phyloP scores from a whole-genome alignment of 2,329 filamentous ascomycete genomes.

The Phialemonium atrogriseum region DNA sequence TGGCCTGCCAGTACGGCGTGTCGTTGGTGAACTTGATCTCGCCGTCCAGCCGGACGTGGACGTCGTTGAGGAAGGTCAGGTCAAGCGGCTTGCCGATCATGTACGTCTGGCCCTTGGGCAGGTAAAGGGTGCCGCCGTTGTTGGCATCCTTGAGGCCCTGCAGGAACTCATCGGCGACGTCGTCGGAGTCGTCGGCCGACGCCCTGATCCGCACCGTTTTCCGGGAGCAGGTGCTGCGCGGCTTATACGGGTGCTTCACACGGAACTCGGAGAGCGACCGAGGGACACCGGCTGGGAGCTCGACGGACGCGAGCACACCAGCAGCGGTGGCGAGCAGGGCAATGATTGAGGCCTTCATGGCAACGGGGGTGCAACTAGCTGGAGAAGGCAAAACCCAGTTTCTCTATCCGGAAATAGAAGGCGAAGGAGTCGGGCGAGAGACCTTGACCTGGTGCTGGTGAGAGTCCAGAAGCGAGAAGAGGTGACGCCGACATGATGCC shows the following conservation, averaged over 20 bases:
- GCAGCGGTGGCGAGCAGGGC: slow-evolving; percentile 15
- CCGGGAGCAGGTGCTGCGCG: slow-evolving; percentile 13
- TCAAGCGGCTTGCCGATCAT: slow-evolving; percentile 52
- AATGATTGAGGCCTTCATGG: slow-evolving; percentile 13
- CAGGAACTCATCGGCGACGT: slow-evolving; percentile 47
- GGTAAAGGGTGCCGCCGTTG: slow-evolving; percentile 46
- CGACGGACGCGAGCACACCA: slow-evolving; percentile 13
- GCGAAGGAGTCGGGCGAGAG: too few species aligned
- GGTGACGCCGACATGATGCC: too few species aligned
- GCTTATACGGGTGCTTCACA: slow-evolving; percentile 26
- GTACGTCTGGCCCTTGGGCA: slow-evolving; percentile 45
- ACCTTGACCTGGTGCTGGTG: too few species aligned
- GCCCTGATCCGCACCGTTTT: slow-evolving; percentile 38
- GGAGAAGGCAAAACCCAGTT: slow-evolving; percentile 25
- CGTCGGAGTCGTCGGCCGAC: slow-evolving; percentile 44
- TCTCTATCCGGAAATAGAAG: too few species aligned
- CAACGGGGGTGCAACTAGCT: slow-evolving; percentile 20
- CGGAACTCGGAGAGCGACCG: slow-evolving; percentile 28
- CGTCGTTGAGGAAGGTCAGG: slow-evolving; percentile 46
- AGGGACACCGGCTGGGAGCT: slow-evolving; percentile 23
- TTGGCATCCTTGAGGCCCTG: slow-evolving; percentile 47
- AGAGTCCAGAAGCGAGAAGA: too few species aligned
- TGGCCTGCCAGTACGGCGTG: slow-evolving; percentile 32
- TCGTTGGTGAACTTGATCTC: slow-evolving; percentile 40
- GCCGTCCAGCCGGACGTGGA: slow-evolving; percentile 51